Evolutionary conservation across 2,329 filamentous ascomycete species (phyloP).

Genomic region (Alternaria sp.): DNA sequence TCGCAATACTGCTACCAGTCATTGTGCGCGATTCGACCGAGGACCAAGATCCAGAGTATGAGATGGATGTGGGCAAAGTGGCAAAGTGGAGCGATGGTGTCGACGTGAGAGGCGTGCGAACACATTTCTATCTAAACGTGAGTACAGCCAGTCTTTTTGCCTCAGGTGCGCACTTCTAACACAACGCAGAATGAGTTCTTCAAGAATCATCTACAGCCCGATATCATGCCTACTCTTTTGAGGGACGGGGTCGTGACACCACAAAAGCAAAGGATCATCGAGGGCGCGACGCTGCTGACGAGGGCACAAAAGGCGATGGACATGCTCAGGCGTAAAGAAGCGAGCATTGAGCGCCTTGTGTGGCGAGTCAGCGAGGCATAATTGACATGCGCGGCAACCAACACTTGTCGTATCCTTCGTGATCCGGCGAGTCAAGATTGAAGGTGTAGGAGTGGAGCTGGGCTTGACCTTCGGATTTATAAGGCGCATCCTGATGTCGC

Average conservation of each 20-base stretch:
- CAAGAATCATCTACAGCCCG: slow-evolving; percentile 63
- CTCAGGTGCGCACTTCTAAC: slow-evolving; percentile 7
- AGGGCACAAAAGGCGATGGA: slow-evolving; percentile 56
- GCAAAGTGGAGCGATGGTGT: slow-evolving; percentile 64
- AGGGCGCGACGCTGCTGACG: slow-evolving; percentile 55
- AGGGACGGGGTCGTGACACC: slow-evolving; percentile 53
- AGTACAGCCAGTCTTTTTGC: slow-evolving; percentile 23
- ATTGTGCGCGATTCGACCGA: slow-evolving; percentile 63
- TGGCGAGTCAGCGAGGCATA: slow-evolving; percentile 41
- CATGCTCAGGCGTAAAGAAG: slow-evolving; percentile 55
- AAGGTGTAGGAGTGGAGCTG: neutral
- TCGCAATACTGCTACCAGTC: slow-evolving; percentile 68
- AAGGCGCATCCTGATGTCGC: slow-evolving; percentile 15
- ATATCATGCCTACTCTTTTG: slow-evolving; percentile 63
- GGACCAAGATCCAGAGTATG: slow-evolving; percentile 61
- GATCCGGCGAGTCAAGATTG: neutral
- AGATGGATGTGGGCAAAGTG: slow-evolving; percentile 60
- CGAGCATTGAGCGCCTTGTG: slow-evolving; percentile 58
- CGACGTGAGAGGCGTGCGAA: slow-evolving; percentile 62
- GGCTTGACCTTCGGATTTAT: slow-evolving; percentile 19
- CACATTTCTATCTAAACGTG: slow-evolving; percentile 63
- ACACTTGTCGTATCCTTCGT: neutral
- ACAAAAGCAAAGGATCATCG: slow-evolving; percentile 54
- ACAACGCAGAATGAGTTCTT: slow-evolving; percentile 62
- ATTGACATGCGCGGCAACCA: neutral